phyloP scores from a whole-genome alignment of 768 basidiomycete genomes.

The Hygrocybe coccinea region DNA sequence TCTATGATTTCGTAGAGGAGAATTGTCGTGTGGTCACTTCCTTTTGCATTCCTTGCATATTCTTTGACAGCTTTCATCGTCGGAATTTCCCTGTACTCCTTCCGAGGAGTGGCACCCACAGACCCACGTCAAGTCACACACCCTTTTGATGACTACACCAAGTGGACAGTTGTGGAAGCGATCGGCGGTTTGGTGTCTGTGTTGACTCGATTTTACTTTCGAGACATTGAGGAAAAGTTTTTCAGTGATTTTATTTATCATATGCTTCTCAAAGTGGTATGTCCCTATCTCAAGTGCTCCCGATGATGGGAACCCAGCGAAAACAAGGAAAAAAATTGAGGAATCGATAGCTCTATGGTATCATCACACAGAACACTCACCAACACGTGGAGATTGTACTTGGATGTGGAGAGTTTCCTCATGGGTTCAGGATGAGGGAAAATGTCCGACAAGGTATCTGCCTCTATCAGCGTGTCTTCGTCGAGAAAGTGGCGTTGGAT shows the following conservation, averaged over 20 bases:
- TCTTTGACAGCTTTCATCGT: conserved; percentile 64
- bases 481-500: too few relatives aligned
- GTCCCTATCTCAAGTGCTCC: too few relatives aligned
- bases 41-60: conserved; percentile 69
- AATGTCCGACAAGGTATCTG: too few relatives aligned
- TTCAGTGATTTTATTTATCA: not conserved
- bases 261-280: not conserved
- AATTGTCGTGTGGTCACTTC: conserved; percentile 63
- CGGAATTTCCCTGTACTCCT: conserved; percentile 61
- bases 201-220: conserved; percentile 45
- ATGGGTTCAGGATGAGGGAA: too few relatives aligned
- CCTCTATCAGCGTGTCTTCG: too few relatives aligned
- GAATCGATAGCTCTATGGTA: too few relatives aligned
- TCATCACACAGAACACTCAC: too few relatives aligned
- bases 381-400: too few relatives aligned
- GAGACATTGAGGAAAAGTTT: conserved; percentile 18
- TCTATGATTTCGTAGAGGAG: conserved; percentile 39
- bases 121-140: conserved; percentile 31
- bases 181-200: conserved; percentile 60
- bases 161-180: conserved; percentile 60
- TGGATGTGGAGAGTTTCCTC: too few relatives aligned
- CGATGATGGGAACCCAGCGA: too few relatives aligned
- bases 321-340: too few relatives aligned
- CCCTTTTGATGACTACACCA: conserved; percentile 55
- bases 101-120: conserved; percentile 46